These are phyloP conservation scores for Phlebiopsis flavidoalba DNA, from an alignment of 768 basidiomycete species.

Conservation along the genomic window DNA sequence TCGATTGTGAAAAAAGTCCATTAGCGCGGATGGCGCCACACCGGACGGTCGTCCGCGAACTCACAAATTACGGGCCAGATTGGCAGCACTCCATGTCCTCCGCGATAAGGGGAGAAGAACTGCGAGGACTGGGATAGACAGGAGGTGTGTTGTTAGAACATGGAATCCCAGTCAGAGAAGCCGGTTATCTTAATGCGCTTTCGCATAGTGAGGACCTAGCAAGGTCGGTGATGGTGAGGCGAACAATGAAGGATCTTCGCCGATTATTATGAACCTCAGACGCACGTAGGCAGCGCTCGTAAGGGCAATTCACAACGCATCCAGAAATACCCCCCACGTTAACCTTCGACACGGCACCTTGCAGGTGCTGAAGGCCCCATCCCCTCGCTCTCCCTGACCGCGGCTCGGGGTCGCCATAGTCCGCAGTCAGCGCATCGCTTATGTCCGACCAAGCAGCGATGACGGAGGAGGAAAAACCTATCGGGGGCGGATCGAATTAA, in stretches of 20 bases:
- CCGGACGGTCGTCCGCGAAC: constrained; percentile 25
- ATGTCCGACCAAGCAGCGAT: constrained; percentile 98
- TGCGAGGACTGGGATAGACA: constrained; percentile 88
- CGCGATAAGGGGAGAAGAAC: constrained; percentile 74
- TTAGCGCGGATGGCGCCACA: background rate
- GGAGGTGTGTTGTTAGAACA: constrained; percentile 98
- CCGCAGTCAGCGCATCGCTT: constrained; percentile 34
- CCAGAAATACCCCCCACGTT: constrained; percentile 93
- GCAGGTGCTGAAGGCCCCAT: constrained; percentile 31
- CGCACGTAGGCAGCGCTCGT: constrained; percentile 87
- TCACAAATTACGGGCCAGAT: constrained; percentile 83
- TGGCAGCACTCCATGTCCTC: constrained; percentile 89
- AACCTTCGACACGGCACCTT: constrained; percentile 41
- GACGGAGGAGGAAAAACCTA: constrained; percentile 88
- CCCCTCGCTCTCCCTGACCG: constrained; percentile 20
- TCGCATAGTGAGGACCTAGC: constrained; percentile 91
- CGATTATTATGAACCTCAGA: constrained; percentile 13
- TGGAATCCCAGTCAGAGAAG: constrained; percentile 97
- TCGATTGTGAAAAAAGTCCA: background rate
- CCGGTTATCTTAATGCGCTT: constrained; percentile 93
- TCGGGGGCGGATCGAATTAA: background rate
- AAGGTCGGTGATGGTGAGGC: background rate
- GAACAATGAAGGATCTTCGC: background rate
- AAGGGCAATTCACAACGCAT: constrained; percentile 91
- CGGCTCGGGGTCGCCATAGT: constrained; percentile 19